Percentiles rank a stretch among this genome's conserved stretches.
Evolutionary conservation across 345 rosid genomes (phyloP).

Genomic region (Erucastrum elatum): DNA sequence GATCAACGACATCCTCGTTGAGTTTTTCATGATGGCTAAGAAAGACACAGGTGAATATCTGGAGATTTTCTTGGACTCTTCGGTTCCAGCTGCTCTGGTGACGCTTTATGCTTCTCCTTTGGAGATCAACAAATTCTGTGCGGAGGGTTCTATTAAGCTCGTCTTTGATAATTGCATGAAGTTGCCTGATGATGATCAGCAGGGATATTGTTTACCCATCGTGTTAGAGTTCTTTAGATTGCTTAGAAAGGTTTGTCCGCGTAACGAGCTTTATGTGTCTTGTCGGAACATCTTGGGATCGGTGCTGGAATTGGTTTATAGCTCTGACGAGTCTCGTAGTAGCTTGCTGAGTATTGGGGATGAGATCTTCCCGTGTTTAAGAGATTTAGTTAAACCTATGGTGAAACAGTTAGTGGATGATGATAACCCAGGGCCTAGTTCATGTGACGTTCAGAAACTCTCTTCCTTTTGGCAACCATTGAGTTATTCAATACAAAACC

Average conservation of each 20-base stretch:
- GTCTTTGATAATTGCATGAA: slow-evolving; percentile 48
- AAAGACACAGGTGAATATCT: slow-evolving; percentile 48
- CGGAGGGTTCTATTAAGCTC: slow-evolving; percentile 54
- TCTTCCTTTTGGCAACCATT: slow-evolving; percentile 61
- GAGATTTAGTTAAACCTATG: slow-evolving; percentile 59
- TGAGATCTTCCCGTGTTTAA: slow-evolving; percentile 73
- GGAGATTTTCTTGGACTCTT: slow-evolving; percentile 56
- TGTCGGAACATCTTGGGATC: slow-evolving; percentile 73
- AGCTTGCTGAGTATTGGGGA: slow-evolving; percentile 39
- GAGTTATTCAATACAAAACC: slow-evolving; percentile 40
- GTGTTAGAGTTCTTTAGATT: slow-evolving; percentile 80
- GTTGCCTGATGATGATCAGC: slow-evolving; percentile 48
- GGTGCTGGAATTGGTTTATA: slow-evolving; percentile 51
- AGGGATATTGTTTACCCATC: slow-evolving; percentile 53
- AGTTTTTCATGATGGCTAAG: slow-evolving; percentile 53
- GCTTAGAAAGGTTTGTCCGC: slow-evolving; percentile 53
- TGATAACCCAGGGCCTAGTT: slow-evolving; percentile 39
- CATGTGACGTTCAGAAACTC: slow-evolving; percentile 57
- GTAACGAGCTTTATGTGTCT: slow-evolving; percentile 55
- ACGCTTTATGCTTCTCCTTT: slow-evolving; percentile 62
- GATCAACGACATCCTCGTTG: slow-evolving; percentile 45
- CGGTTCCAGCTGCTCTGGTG: slow-evolving; percentile 72
- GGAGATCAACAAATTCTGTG: slow-evolving; percentile 51
- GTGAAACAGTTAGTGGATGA: slow-evolving; percentile 42
- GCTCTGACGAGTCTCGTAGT: background rate